Evolutionary conservation across 1,284 basidiomycete genomes (phyloP).

Genomic region (Malassezia furfur): DNA sequence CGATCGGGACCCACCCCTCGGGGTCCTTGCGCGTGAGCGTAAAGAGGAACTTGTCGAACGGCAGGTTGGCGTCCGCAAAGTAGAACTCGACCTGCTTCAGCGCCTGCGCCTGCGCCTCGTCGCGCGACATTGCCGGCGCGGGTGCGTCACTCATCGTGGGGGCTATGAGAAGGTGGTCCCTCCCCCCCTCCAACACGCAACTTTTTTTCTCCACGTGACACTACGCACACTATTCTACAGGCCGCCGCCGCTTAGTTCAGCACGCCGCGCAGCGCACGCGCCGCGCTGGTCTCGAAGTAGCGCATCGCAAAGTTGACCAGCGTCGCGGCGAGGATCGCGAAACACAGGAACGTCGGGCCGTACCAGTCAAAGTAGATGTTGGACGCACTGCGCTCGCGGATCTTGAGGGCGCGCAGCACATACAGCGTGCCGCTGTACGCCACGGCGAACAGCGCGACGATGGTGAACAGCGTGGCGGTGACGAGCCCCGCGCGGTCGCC

Average conservation of each 20-base stretch:
- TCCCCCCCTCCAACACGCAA: too few species aligned
- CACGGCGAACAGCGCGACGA: constrained; percentile 77
- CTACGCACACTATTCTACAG: too few species aligned
- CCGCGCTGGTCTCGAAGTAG: constrained; percentile 26
- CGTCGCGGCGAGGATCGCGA: constrained; percentile 28
- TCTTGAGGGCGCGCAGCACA: constrained; percentile 67
- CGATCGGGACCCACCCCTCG: constrained; percentile 77
- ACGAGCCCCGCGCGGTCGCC: constrained; percentile 70
- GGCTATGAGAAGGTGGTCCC: background rate
- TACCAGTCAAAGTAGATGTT: constrained; percentile 45
- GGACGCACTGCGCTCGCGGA: constrained; percentile 50
- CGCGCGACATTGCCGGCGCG: constrained; percentile 1
- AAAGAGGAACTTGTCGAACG: constrained; percentile 94
- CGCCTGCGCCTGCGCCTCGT: constrained; percentile 7
- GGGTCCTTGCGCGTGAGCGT: constrained; percentile 41
- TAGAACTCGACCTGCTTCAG: constrained; percentile 72
- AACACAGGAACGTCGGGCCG: constrained; percentile 42
- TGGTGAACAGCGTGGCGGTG: constrained; percentile 74
- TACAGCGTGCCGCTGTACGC: constrained; percentile 81
- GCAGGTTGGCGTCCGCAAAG: constrained; percentile 77
- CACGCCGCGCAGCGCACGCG: constrained; percentile 25
- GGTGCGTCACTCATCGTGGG: background rate
- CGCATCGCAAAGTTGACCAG: constrained; percentile 44
- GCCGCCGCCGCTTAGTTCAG: constrained; percentile 20
- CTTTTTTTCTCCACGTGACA: constrained; percentile 1